Percentiles rank a stretch among this genome's conserved stretches.
Conservation (phyloP, 768 basidiomycete species). For the Suillus fuscotomentosus region DNA sequence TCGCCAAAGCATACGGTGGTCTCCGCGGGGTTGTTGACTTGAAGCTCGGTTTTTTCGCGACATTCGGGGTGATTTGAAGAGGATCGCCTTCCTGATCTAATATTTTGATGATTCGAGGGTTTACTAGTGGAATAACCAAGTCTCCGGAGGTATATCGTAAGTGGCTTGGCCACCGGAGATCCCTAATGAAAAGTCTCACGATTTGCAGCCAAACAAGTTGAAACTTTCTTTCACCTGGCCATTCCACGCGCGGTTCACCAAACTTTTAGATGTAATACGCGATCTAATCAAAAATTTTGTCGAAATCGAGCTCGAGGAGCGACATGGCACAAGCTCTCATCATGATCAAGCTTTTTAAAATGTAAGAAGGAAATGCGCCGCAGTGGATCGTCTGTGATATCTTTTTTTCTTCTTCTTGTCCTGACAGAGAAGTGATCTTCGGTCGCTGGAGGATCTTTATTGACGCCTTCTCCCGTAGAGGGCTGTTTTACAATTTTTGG, state of each 20-base stretch:
- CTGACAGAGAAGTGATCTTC: slow-evolving; percentile 1
- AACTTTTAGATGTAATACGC: neutral
- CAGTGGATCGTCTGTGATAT: slow-evolving; percentile 18
- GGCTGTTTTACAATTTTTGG: neutral
- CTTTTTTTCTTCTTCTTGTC: neutral
- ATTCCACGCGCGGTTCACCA: neutral
- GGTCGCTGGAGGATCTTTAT: slow-evolving; percentile 13
- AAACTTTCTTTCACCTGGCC: slow-evolving; percentile 1
- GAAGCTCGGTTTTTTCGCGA: neutral
- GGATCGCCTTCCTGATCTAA: neutral
- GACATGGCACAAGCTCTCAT: neutral
- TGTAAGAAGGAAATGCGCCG: neutral
- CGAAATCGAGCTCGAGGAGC: neutral
- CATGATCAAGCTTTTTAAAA: too few relatives aligned
- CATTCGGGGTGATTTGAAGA: neutral
- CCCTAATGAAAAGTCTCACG: slow-evolving; percentile 9
- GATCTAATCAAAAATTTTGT: neutral
- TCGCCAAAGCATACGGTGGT: neutral
- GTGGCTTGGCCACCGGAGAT: slow-evolving; percentile 2
- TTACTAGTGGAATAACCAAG: neutral
- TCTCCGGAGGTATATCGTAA: slow-evolving; percentile 2
- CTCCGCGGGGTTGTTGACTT: neutral
- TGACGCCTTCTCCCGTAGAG: slow-evolving; percentile 4
- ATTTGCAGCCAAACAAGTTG: slow-evolving; percentile 8
- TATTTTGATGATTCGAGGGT: too few relatives aligned